Conservation (phyloP, 2,329 filamentous ascomycete genomes). For the Mycosphaerelloides madeirae region DNA sequence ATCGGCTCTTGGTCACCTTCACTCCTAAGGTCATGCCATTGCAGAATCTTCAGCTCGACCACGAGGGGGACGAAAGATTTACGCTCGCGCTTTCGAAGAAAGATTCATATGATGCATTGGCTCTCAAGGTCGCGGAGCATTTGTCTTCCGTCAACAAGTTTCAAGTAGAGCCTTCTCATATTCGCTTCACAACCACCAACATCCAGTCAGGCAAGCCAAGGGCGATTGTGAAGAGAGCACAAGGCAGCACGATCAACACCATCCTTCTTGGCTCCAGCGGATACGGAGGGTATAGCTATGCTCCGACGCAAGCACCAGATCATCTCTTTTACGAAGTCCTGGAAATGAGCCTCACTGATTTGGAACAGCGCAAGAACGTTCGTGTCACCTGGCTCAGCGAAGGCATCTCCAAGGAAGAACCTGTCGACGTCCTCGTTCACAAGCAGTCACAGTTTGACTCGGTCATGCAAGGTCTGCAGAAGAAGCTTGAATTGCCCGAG, state of each 20-base stretch:
- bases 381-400: constrained; percentile 83
- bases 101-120: constrained; percentile 82
- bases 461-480: constrained; percentile 68
- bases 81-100: constrained; percentile 76
- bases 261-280: constrained; percentile 67
- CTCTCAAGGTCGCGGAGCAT: constrained; percentile 74
- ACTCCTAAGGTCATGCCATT: constrained; percentile 53
- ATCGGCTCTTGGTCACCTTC: constrained; percentile 76
- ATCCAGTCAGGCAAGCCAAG: constrained; percentile 72
- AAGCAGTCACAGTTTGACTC: constrained; percentile 80
- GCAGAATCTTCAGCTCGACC: constrained; percentile 30
- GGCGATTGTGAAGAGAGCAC: constrained; percentile 67
- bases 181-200: constrained; percentile 88
- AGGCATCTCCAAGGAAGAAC: constrained; percentile 87
- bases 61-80: constrained; percentile 60
- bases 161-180: constrained; percentile 71
- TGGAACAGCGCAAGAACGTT: constrained; percentile 85
- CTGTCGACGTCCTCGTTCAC: constrained; percentile 75
- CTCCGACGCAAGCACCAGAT: constrained; percentile 55
- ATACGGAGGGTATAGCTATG: constrained; percentile 65
- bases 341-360: constrained; percentile 87
- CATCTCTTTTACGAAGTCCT: constrained; percentile 87
- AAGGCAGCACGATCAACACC: constrained; percentile 64
- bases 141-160: constrained; percentile 42
- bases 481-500: constrained; percentile 73